phyloP scores from a whole-genome alignment of 2,329 filamentous ascomycete genomes.

The Coleophoma cylindrospora region DNA sequence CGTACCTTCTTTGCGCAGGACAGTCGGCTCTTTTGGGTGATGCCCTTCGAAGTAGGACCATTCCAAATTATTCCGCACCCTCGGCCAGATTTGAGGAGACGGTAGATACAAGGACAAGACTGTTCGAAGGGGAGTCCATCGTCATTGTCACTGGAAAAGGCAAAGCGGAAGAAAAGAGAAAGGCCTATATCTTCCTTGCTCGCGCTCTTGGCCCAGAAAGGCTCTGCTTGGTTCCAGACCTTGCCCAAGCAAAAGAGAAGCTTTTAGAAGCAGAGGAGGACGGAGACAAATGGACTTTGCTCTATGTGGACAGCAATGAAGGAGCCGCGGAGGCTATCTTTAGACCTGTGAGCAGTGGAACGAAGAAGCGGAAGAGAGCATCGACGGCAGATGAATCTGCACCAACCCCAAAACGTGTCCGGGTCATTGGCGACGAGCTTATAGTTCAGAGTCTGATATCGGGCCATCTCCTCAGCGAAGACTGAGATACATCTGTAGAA shows the following conservation, averaged over 20 bases:
- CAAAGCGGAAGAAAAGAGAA: slow-evolving; percentile 56
- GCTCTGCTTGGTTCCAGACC: slow-evolving; percentile 60
- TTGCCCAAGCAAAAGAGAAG: slow-evolving; percentile 58
- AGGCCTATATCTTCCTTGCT: slow-evolving; percentile 75
- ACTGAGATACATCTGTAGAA: not conserved
- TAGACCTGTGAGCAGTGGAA: slow-evolving; percentile 19
- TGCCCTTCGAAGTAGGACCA: slow-evolving; percentile 68
- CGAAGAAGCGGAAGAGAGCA: slow-evolving; percentile 40
- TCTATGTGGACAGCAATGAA: slow-evolving; percentile 66
- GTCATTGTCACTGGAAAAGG: slow-evolving; percentile 67
- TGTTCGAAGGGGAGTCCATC: slow-evolving; percentile 62
- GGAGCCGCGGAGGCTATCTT: slow-evolving; percentile 35
- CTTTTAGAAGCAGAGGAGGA: slow-evolving; percentile 44
- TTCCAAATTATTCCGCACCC: slow-evolving; percentile 55
- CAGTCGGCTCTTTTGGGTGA: slow-evolving; percentile 72
- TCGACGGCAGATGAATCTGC: slow-evolving; percentile 26
- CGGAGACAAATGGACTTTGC: slow-evolving; percentile 60
- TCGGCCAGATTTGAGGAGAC: slow-evolving; percentile 52
- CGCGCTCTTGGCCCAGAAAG: slow-evolving; percentile 68
- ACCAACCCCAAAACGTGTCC: slow-evolving; percentile 46
- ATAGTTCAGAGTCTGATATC: slow-evolving; percentile 90
- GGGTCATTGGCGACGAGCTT: slow-evolving; percentile 76
- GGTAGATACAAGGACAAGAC: slow-evolving; percentile 52
- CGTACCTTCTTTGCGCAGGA: slow-evolving; percentile 82
- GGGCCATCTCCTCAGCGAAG: slow-evolving; percentile 57